Percentiles rank a stretch among this genome's conserved stretches.
Evolutionary conservation across 1,139 yeast genomes (phyloP).

Genomic region (Oligophagozyma castellii): DNA sequence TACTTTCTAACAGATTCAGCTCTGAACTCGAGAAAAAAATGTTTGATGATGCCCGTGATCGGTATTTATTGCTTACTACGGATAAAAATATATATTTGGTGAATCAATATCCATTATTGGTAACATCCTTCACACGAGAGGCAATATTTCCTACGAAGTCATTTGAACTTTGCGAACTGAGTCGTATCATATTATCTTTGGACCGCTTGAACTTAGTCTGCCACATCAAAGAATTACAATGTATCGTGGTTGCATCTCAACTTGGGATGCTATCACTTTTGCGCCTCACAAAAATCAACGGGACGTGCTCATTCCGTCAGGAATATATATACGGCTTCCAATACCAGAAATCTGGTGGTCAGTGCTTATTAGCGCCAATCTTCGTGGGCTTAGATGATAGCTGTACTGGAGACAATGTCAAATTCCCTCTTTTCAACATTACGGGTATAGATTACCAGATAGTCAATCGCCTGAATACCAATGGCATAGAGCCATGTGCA

Average conservation of each 20-base stretch:
- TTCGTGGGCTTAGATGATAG: conserved; percentile 1
- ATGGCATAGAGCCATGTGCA: not conserved
- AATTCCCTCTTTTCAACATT: not conserved
- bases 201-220: conserved; percentile 37
- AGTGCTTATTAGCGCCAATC: not conserved
- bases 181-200: conserved; percentile 25
- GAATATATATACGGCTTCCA: conserved; percentile 19
- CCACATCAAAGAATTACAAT: conserved; percentile 38
- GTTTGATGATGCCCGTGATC: not conserved
- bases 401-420: not conserved
- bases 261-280: conserved; percentile 39
- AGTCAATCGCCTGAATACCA: not conserved
- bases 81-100: conserved; percentile 8
- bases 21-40: not conserved
- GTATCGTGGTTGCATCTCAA: conserved; percentile 39
- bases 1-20: not conserved
- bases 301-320: conserved; percentile 41
- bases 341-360: conserved; percentile 8
- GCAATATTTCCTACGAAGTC: conserved; percentile 27
- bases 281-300: conserved; percentile 39
- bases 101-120: conserved; percentile 25
- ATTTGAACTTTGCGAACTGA: conserved; percentile 22
- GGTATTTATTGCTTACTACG: conserved; percentile 13
- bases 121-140: conserved; percentile 31
- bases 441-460: not conserved